Evolutionary conservation across 202 grass and related monocot genomes (phyloP).

Genomic region (Digitaria exilis): DNA sequence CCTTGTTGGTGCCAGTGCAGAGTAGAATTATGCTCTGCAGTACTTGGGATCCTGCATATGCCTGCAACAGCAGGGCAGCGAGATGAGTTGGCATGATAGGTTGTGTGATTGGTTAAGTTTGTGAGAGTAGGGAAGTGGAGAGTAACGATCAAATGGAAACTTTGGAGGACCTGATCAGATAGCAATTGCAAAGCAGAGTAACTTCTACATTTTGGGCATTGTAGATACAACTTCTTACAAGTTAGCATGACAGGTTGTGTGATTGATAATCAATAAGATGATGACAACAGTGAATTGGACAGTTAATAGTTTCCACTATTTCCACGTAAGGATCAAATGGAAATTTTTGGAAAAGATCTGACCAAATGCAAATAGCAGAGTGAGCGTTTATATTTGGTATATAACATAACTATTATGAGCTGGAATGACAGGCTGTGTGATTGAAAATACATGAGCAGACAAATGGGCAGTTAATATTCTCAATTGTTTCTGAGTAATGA

Average conservation of each 20-base stretch:
- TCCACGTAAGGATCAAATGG: not conserved
- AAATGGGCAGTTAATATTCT: not conserved
- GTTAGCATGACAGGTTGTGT: not conserved
- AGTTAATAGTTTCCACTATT: not conserved
- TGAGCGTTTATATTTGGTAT: not conserved
- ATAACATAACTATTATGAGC: too few relatives aligned
- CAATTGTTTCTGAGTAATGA: not conserved
- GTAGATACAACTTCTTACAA: not conserved
- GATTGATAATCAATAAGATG: not conserved
- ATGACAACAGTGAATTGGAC: not conserved
- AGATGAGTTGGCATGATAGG: not conserved
- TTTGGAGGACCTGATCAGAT: not conserved
- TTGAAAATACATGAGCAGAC: not conserved
- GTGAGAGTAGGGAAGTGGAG: not conserved
- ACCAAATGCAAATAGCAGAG: not conserved
- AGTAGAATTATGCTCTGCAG: constrained; percentile 94
- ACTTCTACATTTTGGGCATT: not conserved
- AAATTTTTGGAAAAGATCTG: not conserved
- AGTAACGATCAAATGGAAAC: not conserved
- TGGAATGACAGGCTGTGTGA: not conserved
- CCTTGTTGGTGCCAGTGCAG: constrained; percentile 83
- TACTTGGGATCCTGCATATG: constrained; percentile 82
- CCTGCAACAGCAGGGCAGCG: constrained; percentile 41
- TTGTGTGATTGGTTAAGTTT: not conserved
- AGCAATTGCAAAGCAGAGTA: not conserved